phyloP scores from a whole-genome alignment of 2,329 filamentous ascomycete genomes.

The Fusarium sp. region DNA sequence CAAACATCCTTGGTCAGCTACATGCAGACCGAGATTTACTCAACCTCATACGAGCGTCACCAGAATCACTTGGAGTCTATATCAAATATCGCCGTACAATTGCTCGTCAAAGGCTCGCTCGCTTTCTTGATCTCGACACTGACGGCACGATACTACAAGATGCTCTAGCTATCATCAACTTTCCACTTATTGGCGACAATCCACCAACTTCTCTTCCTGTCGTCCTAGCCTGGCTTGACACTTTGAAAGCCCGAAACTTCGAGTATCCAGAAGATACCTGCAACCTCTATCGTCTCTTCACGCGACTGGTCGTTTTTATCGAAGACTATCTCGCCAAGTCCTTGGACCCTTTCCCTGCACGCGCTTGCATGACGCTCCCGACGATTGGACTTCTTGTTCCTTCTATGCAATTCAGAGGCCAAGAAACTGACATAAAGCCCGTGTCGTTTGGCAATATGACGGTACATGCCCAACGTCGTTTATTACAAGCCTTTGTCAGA shows the following conservation, averaged over 20 bases:
- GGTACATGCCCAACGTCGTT: not conserved
- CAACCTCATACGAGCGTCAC: not conserved
- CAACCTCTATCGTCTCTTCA: too few species aligned
- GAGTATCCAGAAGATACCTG: too few species aligned
- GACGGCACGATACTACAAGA: not conserved
- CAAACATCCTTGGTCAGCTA: not conserved
- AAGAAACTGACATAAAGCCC: not conserved
- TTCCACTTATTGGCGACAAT: not conserved
- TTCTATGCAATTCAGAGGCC: not conserved
- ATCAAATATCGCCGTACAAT: fast-evolving
- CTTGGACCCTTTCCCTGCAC: not conserved
- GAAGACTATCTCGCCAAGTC: not conserved
- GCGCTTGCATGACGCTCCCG: not conserved
- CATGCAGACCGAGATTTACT: not conserved
- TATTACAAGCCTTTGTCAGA: not conserved
- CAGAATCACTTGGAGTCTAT: not conserved
- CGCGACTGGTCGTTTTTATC: not conserved
- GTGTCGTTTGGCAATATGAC: not conserved
- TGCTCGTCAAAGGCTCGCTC: not conserved
- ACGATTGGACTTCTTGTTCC: not conserved
- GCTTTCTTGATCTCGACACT: not conserved
- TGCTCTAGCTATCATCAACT: not conserved
- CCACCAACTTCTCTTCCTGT: not conserved
- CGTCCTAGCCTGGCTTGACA: not conserved
- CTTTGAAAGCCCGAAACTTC: too few species aligned